Evolutionary conservation across 192 early-diverging fungal species (phyloP), one percentile per base, ranked within the genome.

Genomic region (Backusella westeae): DNA sequence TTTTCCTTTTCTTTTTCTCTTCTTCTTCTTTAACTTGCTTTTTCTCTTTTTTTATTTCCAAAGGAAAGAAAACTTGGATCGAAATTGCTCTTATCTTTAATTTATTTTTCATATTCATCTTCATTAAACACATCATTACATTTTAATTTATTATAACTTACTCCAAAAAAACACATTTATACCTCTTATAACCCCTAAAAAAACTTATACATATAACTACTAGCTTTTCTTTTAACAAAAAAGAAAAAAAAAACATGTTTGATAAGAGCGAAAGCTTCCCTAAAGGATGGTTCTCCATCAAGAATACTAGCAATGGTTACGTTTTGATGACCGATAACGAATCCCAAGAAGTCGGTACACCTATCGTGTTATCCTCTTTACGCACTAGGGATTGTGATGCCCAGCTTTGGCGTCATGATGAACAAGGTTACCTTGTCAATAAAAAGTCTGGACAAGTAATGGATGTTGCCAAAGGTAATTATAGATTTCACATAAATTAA

Each of bases 211-310:
- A 15, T 19, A 34, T 17, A 17, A 67, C 34, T 41, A 49, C 36
- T 41, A 17, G 10, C 38, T 41, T 46, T 72, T 38, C 29, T 52
- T 26, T 44, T 17, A 44, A 17, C 42, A 12, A 32, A 49, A 29
- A 52, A 29, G 42, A 29, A 8, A 9, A 71, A 4, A 72, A 49
- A 52, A 52, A 49, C 3, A 74, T 74, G 72, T 74, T 65, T 74
- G 52, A 56, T 21, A 71, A 71, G 21, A 74, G 72, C 36, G 71
- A 42, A 49, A 73, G 76, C 26, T 81, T 81, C 65, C 80, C 80
- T 71, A 72, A 81, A 70, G 80, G 76, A 34, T 81, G 80, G 80
- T 81, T 81, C 44, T 81, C 73, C 72, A 77, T 81, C 70, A 81
- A 81, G 34, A 81, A 77, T 36, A 72, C 14, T 32, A 72, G 52